A percentile compares a stretch with the other conserved stretches of the same genome.
These are phyloP conservation scores for Castanopsis chinensis DNA, from an alignment of 306 rosid genomes.

Conservation along the genomic window DNA sequence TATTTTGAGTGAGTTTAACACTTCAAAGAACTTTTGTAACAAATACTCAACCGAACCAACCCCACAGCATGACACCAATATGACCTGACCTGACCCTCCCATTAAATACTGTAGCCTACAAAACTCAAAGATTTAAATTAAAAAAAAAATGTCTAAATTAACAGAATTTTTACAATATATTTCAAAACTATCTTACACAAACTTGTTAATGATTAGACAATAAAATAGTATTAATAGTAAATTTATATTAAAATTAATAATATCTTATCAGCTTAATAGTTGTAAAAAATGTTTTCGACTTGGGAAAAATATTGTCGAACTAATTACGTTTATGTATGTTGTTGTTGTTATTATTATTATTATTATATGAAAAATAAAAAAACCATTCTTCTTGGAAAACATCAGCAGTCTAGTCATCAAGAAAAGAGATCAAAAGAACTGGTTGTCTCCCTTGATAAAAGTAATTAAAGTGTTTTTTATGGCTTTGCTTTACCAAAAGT, in stretches of 20 bases:
- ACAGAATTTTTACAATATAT: too few relatives aligned
- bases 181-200: too few relatives aligned
- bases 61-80: not conserved
- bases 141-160: too few relatives aligned
- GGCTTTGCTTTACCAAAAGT: not conserved
- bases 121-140: not conserved
- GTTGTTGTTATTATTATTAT: too few relatives aligned
- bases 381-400: not conserved
- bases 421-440: conserved; percentile 23
- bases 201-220: too few relatives aligned
- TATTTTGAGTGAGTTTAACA: conserved; percentile 17
- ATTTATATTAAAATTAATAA: too few relatives aligned
- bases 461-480: not conserved
- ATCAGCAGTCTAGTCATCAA: conserved; percentile 17
- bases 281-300: too few relatives aligned
- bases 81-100: conserved; percentile 3
- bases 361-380: too few relatives aligned
- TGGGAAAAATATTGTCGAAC: too few relatives aligned
- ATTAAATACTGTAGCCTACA: not conserved
- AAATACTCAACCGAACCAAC: conserved; percentile 14
- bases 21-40: conserved; percentile 16
- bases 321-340: too few relatives aligned
- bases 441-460: conserved; percentile 12
- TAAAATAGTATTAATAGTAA: too few relatives aligned
- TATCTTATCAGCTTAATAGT: too few relatives aligned